Evolutionary conservation across 352 stramenopile genomes (phyloP), one percentile per base, ranked within the genome.

Genomic region (Pythium diclinum): DNA sequence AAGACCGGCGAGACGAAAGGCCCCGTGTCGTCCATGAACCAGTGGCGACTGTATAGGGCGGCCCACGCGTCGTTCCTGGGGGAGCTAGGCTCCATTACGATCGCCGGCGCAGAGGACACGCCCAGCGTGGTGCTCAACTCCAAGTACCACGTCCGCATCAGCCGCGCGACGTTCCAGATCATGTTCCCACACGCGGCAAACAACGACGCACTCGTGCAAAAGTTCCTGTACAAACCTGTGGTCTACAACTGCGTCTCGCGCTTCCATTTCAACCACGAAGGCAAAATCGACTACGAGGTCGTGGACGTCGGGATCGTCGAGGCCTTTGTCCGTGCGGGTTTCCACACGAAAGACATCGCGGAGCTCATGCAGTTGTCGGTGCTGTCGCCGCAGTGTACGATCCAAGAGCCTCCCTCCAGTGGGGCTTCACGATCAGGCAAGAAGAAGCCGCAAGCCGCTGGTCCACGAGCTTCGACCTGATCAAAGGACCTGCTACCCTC

Each of bases 171-270:
- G 36, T 51, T 69, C 16, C 16, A 61, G 44, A 38, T 38, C 30
- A 54, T 73, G 28, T 73, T 69, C 36, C 61, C 67, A 10, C 47
- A 66, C 28, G 42, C 61, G 7, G 48, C 61, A 2, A 17, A 48
- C 32, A 59, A 69, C 61, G 49, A 65, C 10, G 19, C 5, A 13
- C 46, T 73, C 0, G 34, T 69, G 34, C 56, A 61, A n/a, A 61
- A 60, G 23, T 48, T 73, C 9, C 58, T 73, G 10, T 32, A 64
- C 23, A 36, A 56, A 19, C 16, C 57, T 4, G 28, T 73, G 5
- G 21, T 40, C 9, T 66, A 66, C 48, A 16, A 34, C 6, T 40
- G 21, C 19, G 30, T 66, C 47, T 65, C 25, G 11, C 25, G 25
- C 7, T 61, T 70, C n/a, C 53, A 53, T 17, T 70, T 66, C 40